Percentiles rank a stretch among this genome's conserved stretches.
These are phyloP conservation scores for Apiospora kogelbergensis DNA, from an alignment of 2,329 filamentous ascomycete species.

Conservation along the genomic window DNA sequence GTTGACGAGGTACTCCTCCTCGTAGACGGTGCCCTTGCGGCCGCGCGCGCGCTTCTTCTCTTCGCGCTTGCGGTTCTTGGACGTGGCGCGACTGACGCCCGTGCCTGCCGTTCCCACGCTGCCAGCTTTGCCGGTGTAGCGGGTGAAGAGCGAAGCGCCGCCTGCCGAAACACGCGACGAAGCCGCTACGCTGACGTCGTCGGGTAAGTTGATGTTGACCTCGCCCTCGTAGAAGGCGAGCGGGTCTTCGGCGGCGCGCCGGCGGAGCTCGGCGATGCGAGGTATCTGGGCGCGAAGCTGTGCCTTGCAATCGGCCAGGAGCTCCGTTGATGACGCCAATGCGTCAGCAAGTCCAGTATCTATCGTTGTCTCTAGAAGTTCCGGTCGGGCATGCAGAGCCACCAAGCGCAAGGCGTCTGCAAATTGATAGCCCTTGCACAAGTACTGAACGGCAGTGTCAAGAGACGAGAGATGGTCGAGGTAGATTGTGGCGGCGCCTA, in stretches of 20 bases:
- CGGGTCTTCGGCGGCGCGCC: conserved; percentile 80
- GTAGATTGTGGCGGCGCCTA: conserved; percentile 75
- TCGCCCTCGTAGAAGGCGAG: conserved; percentile 87
- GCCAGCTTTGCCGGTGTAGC: conserved; percentile 74
- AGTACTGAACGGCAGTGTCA: conserved; percentile 67
- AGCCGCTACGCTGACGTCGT: conserved; percentile 88
- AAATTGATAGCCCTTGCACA: conserved; percentile 87
- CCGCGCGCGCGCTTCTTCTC: conserved; percentile 93
- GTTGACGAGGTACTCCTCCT: conserved; percentile 95
- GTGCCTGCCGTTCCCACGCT: conserved; percentile 70
- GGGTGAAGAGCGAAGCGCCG: conserved; percentile 84
- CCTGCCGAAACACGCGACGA: conserved; percentile 76
- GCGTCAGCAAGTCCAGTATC: conserved; percentile 80
- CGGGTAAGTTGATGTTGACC: conserved; percentile 71
- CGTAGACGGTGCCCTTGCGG: conserved; percentile 96
- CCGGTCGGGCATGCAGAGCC: conserved; percentile 56
- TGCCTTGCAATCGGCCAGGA: conserved; percentile 87
- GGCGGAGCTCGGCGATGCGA: conserved; percentile 77
- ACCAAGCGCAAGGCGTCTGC: conserved; percentile 83
- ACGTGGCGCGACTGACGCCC: conserved; percentile 74
- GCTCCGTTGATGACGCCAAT: conserved; percentile 79
- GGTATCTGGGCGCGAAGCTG: conserved; percentile 86
- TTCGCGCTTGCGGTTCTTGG: conserved; percentile 84
- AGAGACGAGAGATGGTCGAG: conserved; percentile 77
- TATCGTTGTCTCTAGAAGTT: conserved; percentile 67